Percentiles rank a stretch among this genome's conserved stretches.
Evolutionary conservation across 73 alveolate species (phyloP).

Genomic region (Stentor coeruleus): DNA sequence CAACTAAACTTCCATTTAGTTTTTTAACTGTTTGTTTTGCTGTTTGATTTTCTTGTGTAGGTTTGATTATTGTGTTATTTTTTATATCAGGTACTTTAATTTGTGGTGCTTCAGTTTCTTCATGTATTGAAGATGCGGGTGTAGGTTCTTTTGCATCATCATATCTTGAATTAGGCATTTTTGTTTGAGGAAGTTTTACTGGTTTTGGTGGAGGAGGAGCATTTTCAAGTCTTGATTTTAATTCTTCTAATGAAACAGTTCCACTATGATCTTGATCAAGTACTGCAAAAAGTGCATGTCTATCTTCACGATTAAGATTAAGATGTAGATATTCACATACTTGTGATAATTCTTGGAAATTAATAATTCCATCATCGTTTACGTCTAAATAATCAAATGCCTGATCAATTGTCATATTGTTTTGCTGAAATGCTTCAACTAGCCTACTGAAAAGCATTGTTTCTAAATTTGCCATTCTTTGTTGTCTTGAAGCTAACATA

Average conservation of each 20-base stretch:
- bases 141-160: not conserved
- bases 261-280: conserved; percentile 25
- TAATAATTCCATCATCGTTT: conserved; percentile 13
- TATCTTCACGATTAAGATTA: not conserved
- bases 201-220: not conserved
- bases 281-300: conserved; percentile 22
- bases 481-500: not conserved
- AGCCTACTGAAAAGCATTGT: not conserved
- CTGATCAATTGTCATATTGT: not conserved
- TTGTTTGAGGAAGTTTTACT: not conserved
- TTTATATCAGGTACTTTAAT: not conserved
- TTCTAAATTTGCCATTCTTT: not conserved
- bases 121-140: not conserved
- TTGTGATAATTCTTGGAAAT: conserved; percentile 21
- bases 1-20: conserved; percentile 18
- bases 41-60: not conserved
- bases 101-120: not conserved
- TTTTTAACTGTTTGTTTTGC: not conserved
- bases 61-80: not conserved
- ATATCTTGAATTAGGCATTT: not conserved
- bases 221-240: conserved; percentile 2
- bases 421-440: not conserved
- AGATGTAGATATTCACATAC: not conserved
- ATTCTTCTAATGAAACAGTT: not conserved
- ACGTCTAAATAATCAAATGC: conserved; percentile 22